Evolutionary conservation across 73 alveolate genomes (phyloP), one percentile per base, ranked within the genome.

Genomic region (Paramecium sonneborni): DNA sequence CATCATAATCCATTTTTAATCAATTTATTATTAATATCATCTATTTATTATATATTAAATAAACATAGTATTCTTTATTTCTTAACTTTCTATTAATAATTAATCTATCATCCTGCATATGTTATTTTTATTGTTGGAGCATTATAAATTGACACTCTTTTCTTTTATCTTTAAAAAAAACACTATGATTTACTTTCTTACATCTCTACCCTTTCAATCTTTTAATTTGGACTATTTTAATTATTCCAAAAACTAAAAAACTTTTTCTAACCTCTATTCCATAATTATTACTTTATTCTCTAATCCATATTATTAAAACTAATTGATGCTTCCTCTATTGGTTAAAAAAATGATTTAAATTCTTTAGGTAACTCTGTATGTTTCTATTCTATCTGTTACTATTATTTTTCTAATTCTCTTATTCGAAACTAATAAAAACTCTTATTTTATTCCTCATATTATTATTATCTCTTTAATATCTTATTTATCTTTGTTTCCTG

Each of bases 1-100:
- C 86, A 38, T 72, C 86, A 62, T 35, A 72, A 35, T 72, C 57
- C 86, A 72, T 72, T 34, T 35, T 4, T 72, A 23, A 67, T 67
- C 68, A 52, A 52, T 52, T 15, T 52, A 15, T 18, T 52, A 52
- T 48, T 48, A 15, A 48, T 48, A 48, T 52, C 18, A 52, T 52
- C 6, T 14, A 52, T 52, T 52, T 30, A 52, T 52, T 52, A n/a
- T n/a, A n/a, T n/a, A n/a, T 3, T 14, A 6, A 18, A 52, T n/a
- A n/a, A n/a, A n/a, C n/a, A n/a, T n/a, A n/a, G n/a, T n/a, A n/a
- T n/a, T n/a, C n/a, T n/a, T 44, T 10, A 0, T 18, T 48, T 48
- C 6, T 35, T 48, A 35, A 35, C 2, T 35, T 35, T 35, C 43
- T 35, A 35, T 35, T 35, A 35, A n/a, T n/a, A n/a, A n/a, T n/a